Evolutionary conservation across 2,329 filamentous ascomycete genomes (phyloP).

Genomic region (Penicillium frequentans): DNA sequence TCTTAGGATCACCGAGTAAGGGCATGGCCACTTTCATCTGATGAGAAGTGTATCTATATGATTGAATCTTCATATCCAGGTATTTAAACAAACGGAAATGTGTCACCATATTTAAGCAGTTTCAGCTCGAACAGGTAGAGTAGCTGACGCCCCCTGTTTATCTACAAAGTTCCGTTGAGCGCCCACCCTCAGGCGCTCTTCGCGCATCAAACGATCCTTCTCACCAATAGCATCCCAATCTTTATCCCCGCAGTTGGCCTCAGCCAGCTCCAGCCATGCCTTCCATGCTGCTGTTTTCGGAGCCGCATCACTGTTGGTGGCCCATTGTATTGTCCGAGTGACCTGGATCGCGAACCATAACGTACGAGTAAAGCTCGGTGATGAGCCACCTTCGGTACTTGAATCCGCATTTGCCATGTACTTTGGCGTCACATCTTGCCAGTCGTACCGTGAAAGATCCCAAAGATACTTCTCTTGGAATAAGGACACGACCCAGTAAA

Average conservation of each 20-base stretch:
- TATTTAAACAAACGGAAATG: too few relatives aligned
- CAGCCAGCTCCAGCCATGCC: neutral
- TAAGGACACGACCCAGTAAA: neutral
- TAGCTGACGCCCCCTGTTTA: neutral
- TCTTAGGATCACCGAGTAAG: too few relatives aligned
- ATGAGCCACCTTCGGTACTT: neutral
- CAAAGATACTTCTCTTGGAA: neutral
- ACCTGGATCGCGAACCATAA: neutral
- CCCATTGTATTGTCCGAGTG: neutral
- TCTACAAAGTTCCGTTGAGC: neutral
- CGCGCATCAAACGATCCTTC: neutral
- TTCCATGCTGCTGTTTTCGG: neutral
- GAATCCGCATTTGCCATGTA: neutral
- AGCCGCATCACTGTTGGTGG: neutral
- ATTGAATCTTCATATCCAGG: too few relatives aligned
- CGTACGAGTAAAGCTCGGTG: neutral
- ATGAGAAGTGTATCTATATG: too few relatives aligned
- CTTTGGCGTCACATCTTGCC: neutral
- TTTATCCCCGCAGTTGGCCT: neutral
- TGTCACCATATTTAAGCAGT: neutral
- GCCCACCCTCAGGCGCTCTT: neutral
- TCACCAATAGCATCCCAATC: neutral
- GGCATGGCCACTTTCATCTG: too few relatives aligned
- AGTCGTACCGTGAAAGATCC: neutral
- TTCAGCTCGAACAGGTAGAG: neutral